Evolutionary conservation across 1,284 basidiomycete genomes (phyloP).

Genomic region (Chalciporus sp.): DNA sequence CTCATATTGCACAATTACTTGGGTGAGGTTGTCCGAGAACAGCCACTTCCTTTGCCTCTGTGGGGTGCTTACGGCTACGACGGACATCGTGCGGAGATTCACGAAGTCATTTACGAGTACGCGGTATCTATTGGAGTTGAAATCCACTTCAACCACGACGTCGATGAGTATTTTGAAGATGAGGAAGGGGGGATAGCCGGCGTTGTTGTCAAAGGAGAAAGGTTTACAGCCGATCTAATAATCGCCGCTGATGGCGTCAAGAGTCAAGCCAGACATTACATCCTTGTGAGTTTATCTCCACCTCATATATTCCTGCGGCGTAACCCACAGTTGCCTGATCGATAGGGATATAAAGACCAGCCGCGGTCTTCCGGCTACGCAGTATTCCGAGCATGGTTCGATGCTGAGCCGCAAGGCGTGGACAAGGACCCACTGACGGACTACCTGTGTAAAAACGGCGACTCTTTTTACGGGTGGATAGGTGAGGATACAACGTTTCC

Average conservation of each 20-base stretch:
- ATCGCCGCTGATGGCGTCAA: conserved; percentile 33
- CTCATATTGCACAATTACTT: conserved; percentile 16
- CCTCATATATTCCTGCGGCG: background rate
- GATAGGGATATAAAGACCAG: conserved; percentile 28
- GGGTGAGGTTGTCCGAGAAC: conserved; percentile 9
- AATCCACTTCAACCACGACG: conserved; percentile 8
- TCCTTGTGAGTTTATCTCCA: conserved; percentile 23
- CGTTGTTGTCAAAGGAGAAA: conserved; percentile 18
- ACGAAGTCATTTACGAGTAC: conserved; percentile 4
- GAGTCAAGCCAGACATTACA: conserved; percentile 20
- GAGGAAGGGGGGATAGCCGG: conserved; percentile 9
- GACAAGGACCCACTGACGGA: conserved; percentile 26
- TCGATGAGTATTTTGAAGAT: conserved; percentile 25
- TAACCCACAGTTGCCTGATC: conserved; percentile 1
- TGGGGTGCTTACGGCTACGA: conserved; percentile 13
- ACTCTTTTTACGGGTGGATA: conserved; percentile 16
- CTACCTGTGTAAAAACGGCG: conserved; percentile 19
- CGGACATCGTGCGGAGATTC: conserved; percentile 26
- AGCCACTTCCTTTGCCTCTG: conserved; percentile 7
- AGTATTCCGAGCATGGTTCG: conserved; percentile 28
- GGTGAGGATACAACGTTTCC: conserved; percentile 4
- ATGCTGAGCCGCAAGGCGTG: conserved; percentile 20
- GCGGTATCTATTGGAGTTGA: conserved; percentile 7
- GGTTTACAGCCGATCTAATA: conserved; percentile 26
- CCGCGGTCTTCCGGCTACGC: conserved; percentile 28